Percentiles rank a stretch among this genome's conserved stretches.
These are phyloP conservation scores for Pichia sp. DNA, from an alignment of 1,139 yeast species.

Conservation along the genomic window DNA sequence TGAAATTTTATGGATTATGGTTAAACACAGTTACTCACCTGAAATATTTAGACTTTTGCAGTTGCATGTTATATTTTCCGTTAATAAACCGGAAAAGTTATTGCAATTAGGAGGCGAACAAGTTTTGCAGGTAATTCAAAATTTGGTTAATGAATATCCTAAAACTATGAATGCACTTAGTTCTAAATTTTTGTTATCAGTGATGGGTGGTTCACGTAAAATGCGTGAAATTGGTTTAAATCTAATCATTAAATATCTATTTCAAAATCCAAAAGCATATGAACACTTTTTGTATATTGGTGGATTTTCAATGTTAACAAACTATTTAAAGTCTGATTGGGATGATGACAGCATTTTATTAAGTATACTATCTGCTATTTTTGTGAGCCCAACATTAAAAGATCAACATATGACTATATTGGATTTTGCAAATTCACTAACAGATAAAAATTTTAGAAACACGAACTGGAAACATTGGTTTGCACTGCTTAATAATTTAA, in stretches of 20 bases:
- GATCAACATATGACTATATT: background rate
- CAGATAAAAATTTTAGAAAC: background rate
- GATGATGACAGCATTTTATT: conserved; percentile 26
- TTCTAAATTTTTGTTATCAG: conserved; percentile 53
- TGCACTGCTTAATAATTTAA: conserved; percentile 10
- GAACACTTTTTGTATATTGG: conserved; percentile 43
- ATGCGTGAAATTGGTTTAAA: conserved; percentile 44
- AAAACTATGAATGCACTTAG: conserved; percentile 2
- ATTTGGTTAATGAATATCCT: conserved; percentile 4
- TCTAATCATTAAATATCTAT: conserved; percentile 44
- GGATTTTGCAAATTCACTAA: background rate
- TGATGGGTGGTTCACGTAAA: conserved; percentile 38
- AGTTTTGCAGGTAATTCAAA: conserved; percentile 4
- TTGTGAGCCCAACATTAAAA: background rate
- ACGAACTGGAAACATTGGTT: conserved; percentile 9
- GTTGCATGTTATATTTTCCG: conserved; percentile 36
- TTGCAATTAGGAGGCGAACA: conserved; percentile 4
- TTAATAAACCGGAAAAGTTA: background rate
- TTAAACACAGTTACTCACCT: conserved; percentile 35
- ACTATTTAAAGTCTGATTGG: conserved; percentile 43
- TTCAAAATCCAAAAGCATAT: conserved; percentile 34
- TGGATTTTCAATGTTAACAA: conserved; percentile 51
- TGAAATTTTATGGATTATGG: conserved; percentile 33
- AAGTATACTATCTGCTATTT: background rate
- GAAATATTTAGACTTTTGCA: conserved; percentile 37